These are phyloP conservation scores for Hypoxylon crocopeplum DNA, from an alignment of 495 filamentous ascomycete species.

Conservation along the genomic window DNA sequence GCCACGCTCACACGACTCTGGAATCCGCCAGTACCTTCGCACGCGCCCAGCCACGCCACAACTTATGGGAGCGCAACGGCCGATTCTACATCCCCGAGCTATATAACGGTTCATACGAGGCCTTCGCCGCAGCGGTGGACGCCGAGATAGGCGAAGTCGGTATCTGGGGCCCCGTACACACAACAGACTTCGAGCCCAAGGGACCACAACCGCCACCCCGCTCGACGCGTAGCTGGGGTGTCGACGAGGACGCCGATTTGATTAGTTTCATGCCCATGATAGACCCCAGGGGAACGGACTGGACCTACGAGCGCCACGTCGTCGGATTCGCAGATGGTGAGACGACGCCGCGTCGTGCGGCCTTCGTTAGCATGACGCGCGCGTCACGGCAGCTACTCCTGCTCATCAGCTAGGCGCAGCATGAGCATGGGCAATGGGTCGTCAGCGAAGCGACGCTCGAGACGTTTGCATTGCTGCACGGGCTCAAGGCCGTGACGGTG, in stretches of 20 bases:
- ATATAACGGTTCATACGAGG: conserved; percentile 72
- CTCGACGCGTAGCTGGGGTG: conserved; percentile 74
- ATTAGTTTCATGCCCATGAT: conserved; percentile 84
- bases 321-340: conserved; percentile 68
- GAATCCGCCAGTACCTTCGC: conserved; percentile 57
- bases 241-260: conserved; percentile 79
- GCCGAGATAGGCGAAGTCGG: conserved; percentile 74
- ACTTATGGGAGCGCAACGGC: conserved; percentile 79
- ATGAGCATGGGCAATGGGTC: conserved; percentile 58
- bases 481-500: conserved; percentile 81
- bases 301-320: conserved; percentile 75
- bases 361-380: conserved; percentile 73
- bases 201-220: conserved; percentile 65
- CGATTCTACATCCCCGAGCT: conserved; percentile 80
- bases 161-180: conserved; percentile 74
- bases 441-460: conserved; percentile 72
- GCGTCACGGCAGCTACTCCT: conserved; percentile 72
- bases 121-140: conserved; percentile 78
- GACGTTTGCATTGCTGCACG: conserved; percentile 75
- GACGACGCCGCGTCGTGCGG: conserved; percentile 71
- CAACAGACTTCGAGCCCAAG: conserved; percentile 55
- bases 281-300: conserved; percentile 75
- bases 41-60: conserved; percentile 72
- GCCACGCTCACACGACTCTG: conserved; percentile 42
- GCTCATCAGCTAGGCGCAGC: conserved; percentile 1